A percentile compares a stretch with the other conserved stretches of the same genome.
These are phyloP conservation scores for Tricholoma matsutake DNA, from an alignment of 768 basidiomycete species.

Conservation along the genomic window DNA sequence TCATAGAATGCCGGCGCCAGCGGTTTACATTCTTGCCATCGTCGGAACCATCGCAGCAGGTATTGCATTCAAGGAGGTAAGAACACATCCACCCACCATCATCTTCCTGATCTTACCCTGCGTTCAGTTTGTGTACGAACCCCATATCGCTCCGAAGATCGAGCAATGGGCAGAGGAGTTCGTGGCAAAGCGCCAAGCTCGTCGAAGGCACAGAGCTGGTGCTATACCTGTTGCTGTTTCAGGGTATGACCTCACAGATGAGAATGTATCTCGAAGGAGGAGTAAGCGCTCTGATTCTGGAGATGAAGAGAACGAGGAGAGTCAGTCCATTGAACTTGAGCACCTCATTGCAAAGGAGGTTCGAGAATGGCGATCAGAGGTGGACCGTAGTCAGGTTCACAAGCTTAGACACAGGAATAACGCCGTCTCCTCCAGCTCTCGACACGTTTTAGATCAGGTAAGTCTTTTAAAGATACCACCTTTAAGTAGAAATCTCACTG, in stretches of 20 bases:
- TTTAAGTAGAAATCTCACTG: conserved; percentile 2
- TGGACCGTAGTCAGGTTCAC: conserved; percentile 27
- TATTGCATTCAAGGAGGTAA: conserved; percentile 16
- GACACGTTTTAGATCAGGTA: conserved; percentile 47
- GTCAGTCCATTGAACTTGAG: conserved; percentile 44
- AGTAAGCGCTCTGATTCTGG: conserved; percentile 21
- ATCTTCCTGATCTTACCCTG: neutral
- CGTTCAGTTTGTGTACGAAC: conserved; percentile 63
- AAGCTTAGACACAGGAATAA: conserved; percentile 32
- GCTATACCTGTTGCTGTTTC: conserved; percentile 14
- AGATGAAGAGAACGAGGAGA: conserved; percentile 17
- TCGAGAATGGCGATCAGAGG: conserved; percentile 49
- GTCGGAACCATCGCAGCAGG: conserved; percentile 16
- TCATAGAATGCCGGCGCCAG: conserved; percentile 17
- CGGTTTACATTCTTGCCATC: conserved; percentile 13
- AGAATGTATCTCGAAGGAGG: conserved; percentile 22
- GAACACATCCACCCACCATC: neutral
- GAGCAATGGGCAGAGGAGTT: conserved; percentile 46
- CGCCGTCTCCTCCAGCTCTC: conserved; percentile 12
- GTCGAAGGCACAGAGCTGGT: conserved; percentile 27
- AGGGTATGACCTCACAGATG: conserved; percentile 24
- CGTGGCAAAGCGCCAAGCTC: conserved; percentile 30
- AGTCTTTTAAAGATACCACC: conserved; percentile 11
- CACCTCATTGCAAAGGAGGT: conserved; percentile 49
- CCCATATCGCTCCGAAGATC: conserved; percentile 60